Conservation (phyloP, 2,329 filamentous ascomycete genomes). For the Phyllosticta paracitricarpa region DNA sequence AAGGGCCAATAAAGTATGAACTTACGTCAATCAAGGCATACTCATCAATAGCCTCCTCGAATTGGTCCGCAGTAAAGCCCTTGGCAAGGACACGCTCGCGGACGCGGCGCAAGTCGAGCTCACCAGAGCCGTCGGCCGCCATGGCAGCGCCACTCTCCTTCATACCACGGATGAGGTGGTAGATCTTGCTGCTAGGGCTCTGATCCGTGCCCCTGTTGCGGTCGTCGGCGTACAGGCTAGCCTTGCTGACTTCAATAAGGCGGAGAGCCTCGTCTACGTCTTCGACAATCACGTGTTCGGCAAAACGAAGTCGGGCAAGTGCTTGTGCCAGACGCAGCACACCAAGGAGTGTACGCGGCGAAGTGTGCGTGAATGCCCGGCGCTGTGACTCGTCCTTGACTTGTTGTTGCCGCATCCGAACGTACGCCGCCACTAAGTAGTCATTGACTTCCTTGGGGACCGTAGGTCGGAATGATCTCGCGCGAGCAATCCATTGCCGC, state of each 20-base stretch:
- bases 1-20: constrained; percentile 20
- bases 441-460: constrained; percentile 81
- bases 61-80: constrained; percentile 93
- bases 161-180: constrained; percentile 83
- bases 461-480: constrained; percentile 76
- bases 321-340: constrained; percentile 90
- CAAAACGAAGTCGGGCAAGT: constrained; percentile 83
- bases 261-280: constrained; percentile 94
- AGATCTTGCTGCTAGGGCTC: constrained; percentile 82
- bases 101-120: constrained; percentile 80
- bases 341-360: constrained; percentile 84
- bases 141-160: constrained; percentile 73
- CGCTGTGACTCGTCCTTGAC: constrained; percentile 84
- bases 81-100: constrained; percentile 88
- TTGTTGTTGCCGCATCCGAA: constrained; percentile 84
- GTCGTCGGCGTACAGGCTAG: constrained; percentile 69
- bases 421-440: constrained; percentile 95
- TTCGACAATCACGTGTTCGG: constrained; percentile 71
- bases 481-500: constrained; percentile 89
- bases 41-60: constrained; percentile 75
- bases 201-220: constrained; percentile 52
- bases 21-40: constrained; percentile 84
- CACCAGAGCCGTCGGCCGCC: constrained; percentile 65
- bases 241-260: constrained; percentile 86
- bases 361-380: constrained; percentile 89